Base-by-base conservation (phyloP, 352 stramenopile genomes). In the Pythium dissimile region DNA sequence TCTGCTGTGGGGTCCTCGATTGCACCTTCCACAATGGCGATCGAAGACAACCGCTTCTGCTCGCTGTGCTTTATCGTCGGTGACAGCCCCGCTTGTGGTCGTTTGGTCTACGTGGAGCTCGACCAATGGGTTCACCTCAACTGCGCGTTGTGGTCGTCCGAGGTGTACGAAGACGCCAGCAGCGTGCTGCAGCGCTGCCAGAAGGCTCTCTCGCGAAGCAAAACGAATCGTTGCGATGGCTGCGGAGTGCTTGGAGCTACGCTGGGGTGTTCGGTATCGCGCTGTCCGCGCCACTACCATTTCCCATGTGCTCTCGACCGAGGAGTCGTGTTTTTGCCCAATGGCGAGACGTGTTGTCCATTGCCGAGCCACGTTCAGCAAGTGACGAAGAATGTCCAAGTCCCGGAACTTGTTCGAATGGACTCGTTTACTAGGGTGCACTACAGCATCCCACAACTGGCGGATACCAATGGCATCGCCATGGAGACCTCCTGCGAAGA, bases 101-200 rank as follows among this genome's bases (percentile, higher is more conserved):
- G 89, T 2, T 69, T 97, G 23, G 50, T 97, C 6, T 92, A 91
- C 61, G 78, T 84, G 0, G 82, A 94, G 18, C 62, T 78, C 20
- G 84, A 96, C 37, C 72, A 87, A 24, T 98, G 88, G 87, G 82
- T 97, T 5, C 94, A 98, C 66, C 66, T 92, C 7, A 96, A 96
- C 56, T 98, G 94, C 70, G 89, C 86, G 2, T 50, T 97, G 15
- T 98, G 91, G 91, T 97, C 87, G 7, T 89, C 88, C 31, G 90
- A 98, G 68, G 92, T 97, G 21, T 98, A 80, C 47, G 92, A 97
- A 65, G 80, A 85, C 53, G 68, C 65, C 2, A 67, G 62, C 6
- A 83, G 77, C 38, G 80, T 81, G 52, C 71, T 97, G 9, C 74
- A 91, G 46, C 86, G 86, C 37, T 94, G 96, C 52, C 89, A 94